Percentiles rank a stretch among this genome's conserved stretches.
These are phyloP conservation scores for Phytophthora quininea DNA, from an alignment of 352 stramenopile species.

Conservation along the genomic window DNA sequence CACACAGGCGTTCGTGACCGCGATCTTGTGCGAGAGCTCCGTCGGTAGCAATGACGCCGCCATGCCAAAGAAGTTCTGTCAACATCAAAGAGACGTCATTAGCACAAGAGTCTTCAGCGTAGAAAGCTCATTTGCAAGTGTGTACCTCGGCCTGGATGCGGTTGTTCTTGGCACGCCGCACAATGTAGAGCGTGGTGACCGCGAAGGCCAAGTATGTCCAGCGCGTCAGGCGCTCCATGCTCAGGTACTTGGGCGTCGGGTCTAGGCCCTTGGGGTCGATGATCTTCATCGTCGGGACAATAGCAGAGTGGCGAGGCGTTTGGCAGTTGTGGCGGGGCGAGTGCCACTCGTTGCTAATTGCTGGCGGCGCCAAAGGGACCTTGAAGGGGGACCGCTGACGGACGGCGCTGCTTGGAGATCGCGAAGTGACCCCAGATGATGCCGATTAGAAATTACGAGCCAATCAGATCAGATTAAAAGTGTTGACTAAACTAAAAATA, in stretches of 20 bases:
- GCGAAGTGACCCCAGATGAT: conserved; percentile 20
- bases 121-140: neutral
- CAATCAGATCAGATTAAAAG: conserved; percentile 12
- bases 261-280: conserved; percentile 13
- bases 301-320: neutral
- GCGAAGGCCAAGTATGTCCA: conserved; percentile 50
- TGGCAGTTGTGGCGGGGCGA: neutral
- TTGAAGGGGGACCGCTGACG: conserved; percentile 17
- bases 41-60: conserved; percentile 46
- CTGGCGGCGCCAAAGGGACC: conserved; percentile 1
- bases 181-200: conserved; percentile 45
- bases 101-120: neutral
- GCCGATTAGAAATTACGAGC: neutral
- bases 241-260: conserved; percentile 23
- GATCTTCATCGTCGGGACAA: conserved; percentile 32
- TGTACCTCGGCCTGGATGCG: conserved; percentile 47
- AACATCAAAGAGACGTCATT: conserved; percentile 7
- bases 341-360: conserved; percentile 5
- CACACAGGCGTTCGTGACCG: conserved; percentile 45
- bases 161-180: conserved; percentile 48
- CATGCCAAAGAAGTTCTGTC: conserved; percentile 53
- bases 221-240: conserved; percentile 38
- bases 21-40: conserved; percentile 59
- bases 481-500: conserved; percentile 20
- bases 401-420: neutral